Evolutionary conservation across 108 stramenopile species (phyloP).

Genomic region (Nannochloropsis gaditana): DNA sequence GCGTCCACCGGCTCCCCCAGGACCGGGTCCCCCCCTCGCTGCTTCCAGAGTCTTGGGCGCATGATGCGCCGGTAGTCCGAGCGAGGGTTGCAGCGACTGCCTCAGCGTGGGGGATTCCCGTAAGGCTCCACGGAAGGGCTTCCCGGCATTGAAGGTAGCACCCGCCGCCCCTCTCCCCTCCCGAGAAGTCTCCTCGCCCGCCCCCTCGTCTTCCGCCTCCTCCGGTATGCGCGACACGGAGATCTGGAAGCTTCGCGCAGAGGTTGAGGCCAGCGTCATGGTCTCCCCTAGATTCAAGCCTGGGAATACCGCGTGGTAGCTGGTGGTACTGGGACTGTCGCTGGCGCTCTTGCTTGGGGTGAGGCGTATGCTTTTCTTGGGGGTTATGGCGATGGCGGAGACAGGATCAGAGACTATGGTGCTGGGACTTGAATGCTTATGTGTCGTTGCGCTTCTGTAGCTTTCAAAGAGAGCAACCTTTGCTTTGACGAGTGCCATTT

Average conservation of each 20-base stretch:
- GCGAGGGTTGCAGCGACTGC: not conserved
- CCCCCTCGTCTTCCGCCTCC: constrained; percentile 19
- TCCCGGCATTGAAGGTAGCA: not conserved
- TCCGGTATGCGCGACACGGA: not conserved
- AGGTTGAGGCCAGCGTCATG: not conserved
- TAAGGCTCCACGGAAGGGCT: not conserved
- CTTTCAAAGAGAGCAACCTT: not conserved
- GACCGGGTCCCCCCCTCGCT: not conserved
- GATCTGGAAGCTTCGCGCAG: not conserved
- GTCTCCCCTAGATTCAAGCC: not conserved
- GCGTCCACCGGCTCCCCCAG: not conserved
- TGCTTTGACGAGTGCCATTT: not conserved
- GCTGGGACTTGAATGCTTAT: too few relatives aligned
- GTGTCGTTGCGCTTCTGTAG: not conserved
- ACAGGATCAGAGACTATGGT: not conserved
- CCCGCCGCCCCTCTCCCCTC: not conserved
- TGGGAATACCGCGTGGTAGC: not conserved
- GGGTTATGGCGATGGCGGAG: not conserved
- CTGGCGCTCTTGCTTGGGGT: not conserved
- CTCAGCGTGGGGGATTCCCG: not conserved
- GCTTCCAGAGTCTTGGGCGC: not conserved
- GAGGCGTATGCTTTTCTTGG: not conserved
- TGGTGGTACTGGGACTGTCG: not conserved
- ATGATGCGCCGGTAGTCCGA: not conserved
- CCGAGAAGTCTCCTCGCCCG: not conserved